Evolutionary conservation across 2,329 filamentous ascomycete genomes (phyloP).

Genomic region (Fulvia fulva): DNA sequence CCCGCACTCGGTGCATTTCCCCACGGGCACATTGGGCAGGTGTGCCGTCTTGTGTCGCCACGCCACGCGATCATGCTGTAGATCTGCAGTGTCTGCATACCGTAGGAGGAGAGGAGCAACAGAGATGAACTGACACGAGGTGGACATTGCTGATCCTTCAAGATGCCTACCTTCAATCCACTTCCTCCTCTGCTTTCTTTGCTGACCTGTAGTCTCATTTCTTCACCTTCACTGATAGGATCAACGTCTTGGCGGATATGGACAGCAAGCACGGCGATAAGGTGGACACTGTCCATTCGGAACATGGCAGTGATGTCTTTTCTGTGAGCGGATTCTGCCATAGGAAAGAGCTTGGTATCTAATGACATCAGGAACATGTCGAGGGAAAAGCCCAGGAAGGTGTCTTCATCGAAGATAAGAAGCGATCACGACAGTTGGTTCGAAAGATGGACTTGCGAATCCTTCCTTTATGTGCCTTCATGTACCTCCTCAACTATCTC

Average conservation of each 20-base stretch:
- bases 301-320: slow-evolving; percentile 12
- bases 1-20: slow-evolving; percentile 1
- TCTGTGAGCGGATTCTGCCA: not conserved
- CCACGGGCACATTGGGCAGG: slow-evolving; percentile 3
- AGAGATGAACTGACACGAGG: not conserved
- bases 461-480: slow-evolving; percentile 23
- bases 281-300: slow-evolving; percentile 8
- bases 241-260: not conserved
- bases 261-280: slow-evolving; percentile 7
- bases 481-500: slow-evolving; percentile 24
- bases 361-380: slow-evolving; percentile 1
- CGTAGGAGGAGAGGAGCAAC: not conserved
- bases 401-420: slow-evolving; percentile 22
- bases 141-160: not conserved
- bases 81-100: not conserved
- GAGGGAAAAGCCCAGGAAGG: not conserved
- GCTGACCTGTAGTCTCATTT: not conserved
- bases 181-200: not conserved
- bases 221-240: not conserved
- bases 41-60: not conserved
- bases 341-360: not conserved
- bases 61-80: not conserved
- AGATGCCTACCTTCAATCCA: not conserved
- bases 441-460: slow-evolving; percentile 25
- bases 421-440: slow-evolving; percentile 18